Conservation (phyloP, 768 basidiomycete species). For the Tylopilus sp. region DNA sequence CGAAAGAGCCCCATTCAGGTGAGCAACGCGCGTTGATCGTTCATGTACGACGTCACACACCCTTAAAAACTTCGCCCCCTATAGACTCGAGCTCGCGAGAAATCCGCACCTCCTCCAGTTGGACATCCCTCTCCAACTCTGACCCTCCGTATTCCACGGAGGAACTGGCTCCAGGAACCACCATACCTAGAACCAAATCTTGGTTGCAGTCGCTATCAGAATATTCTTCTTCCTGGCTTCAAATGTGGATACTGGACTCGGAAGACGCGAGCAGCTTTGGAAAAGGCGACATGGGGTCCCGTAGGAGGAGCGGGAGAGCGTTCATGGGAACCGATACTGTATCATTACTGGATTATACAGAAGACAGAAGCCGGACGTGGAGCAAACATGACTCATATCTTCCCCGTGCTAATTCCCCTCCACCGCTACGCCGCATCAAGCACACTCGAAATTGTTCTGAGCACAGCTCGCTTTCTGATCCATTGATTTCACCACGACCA, state of each 20-base stretch:
- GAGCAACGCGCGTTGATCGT: conserved; percentile 1
- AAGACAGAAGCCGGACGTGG: conserved; percentile 9
- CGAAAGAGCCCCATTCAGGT: conserved; percentile 7
- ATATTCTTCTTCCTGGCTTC: background rate
- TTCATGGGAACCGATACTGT: background rate
- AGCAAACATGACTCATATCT: conserved; percentile 18
- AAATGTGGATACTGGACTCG: background rate
- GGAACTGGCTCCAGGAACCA: background rate
- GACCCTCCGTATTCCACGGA: background rate
- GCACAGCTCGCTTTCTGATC: background rate
- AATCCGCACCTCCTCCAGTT: background rate
- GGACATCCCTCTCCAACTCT: background rate
- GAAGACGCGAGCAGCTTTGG: background rate
- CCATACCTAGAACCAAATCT: background rate
- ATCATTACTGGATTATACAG: background rate
- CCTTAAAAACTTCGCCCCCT: no score
- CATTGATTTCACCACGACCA: background rate
- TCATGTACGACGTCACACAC: no score
- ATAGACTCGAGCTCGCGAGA: background rate
- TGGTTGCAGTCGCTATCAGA: background rate
- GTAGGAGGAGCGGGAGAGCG: background rate
- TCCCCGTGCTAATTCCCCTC: conserved; percentile 19
- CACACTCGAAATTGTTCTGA: conserved; percentile 13
- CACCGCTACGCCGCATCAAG: conserved; percentile 7
- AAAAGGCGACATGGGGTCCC: background rate